Base-by-base conservation (phyloP, 768 basidiomycete genomes). In the Tephrocybe sp. region DNA sequence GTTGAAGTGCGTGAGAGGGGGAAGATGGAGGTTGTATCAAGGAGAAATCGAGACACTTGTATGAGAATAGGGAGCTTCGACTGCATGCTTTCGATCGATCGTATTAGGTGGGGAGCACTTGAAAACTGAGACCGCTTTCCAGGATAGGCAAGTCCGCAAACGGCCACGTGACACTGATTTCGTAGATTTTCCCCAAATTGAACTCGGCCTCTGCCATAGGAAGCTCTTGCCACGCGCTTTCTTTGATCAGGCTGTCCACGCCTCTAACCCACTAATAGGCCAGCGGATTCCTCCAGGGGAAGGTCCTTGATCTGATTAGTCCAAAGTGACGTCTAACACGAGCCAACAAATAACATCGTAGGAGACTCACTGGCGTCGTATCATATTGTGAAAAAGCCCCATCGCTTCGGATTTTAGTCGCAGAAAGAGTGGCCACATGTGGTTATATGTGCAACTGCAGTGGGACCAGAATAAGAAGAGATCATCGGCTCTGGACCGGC, bases 31-130 rank as follows among this genome's bases (percentile, higher is more conserved):
- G 39, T 28, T 26, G 24, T 51, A 54, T 44, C 40, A 57, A 54
- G 46, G 40, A 55, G 44, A 53, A 49, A 55, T 19, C 51, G 50
- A 56, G 55, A 60, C 53, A 61, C 51, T 57, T 59, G 60, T 56
- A 57, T 58, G 53, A 36, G 52, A 62, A 61, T 55, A 47, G 54
- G 48, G 48, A 54, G 59, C 58, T 56, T 57, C 44, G 61, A 63
- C 58, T 52, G 49, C 55, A 54, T 59, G 49, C 45, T 46, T 53
- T 47, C 63, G 68, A 74, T 71, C 70, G 69, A 71, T 70, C 65
- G 61, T 57, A 63, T 55, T 53, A 37, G 58, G 55, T 46, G 36
- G 49, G 47, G 36, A 50, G 42, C 39, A 19, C 43, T 47, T 24
- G 37, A 58, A 60, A 61, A 56, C 54, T 49, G n/a, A 54, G 40